Percentiles rank a stretch among this genome's conserved stretches.
phyloP scores from a whole-genome alignment of 768 basidiomycete species.

The Nidularia sp. region DNA sequence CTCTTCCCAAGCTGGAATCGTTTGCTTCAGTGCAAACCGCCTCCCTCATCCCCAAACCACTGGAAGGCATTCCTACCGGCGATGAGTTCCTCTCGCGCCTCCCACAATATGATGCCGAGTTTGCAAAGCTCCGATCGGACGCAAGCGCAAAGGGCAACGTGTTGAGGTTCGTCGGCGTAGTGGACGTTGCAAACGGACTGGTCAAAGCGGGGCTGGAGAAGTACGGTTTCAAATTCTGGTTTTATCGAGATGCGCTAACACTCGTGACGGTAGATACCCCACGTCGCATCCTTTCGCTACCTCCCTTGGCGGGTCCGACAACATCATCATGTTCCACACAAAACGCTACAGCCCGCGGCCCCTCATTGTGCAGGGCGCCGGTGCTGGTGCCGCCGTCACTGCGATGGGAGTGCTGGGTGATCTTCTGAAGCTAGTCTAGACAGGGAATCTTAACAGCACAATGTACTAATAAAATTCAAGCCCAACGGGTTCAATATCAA shows the following conservation, averaged over 20 bases:
- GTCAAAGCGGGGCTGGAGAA: slow-evolving; percentile 89
- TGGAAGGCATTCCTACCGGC: slow-evolving; percentile 65
- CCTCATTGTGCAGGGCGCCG: slow-evolving; percentile 91
- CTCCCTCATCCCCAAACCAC: slow-evolving; percentile 79
- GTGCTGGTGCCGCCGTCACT: slow-evolving; percentile 96
- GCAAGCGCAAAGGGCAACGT: slow-evolving; percentile 82
- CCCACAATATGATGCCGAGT: slow-evolving; percentile 78
- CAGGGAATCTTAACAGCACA: neutral
- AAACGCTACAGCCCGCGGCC: slow-evolving; percentile 86
- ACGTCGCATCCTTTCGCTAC: slow-evolving; percentile 91
- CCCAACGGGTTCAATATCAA: too few species aligned
- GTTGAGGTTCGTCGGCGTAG: slow-evolving; percentile 89
- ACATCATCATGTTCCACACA: slow-evolving; percentile 97
- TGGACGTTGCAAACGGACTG: slow-evolving; percentile 68
- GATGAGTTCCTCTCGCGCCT: slow-evolving; percentile 81
- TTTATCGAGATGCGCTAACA: neutral
- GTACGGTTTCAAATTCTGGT: slow-evolving; percentile 38
- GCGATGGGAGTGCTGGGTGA: slow-evolving; percentile 97
- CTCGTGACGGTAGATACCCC: slow-evolving; percentile 60
- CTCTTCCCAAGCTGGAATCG: slow-evolving; percentile 62
- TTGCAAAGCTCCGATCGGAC: slow-evolving; percentile 69
- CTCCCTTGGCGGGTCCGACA: slow-evolving; percentile 93
- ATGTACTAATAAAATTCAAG: too few species aligned
- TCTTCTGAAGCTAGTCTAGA: slow-evolving; percentile 55
- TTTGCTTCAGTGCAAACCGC: slow-evolving; percentile 77